Evolutionary conservation across 257 asterid species (phyloP).

Genomic region (Cynanchum wilfordii): DNA sequence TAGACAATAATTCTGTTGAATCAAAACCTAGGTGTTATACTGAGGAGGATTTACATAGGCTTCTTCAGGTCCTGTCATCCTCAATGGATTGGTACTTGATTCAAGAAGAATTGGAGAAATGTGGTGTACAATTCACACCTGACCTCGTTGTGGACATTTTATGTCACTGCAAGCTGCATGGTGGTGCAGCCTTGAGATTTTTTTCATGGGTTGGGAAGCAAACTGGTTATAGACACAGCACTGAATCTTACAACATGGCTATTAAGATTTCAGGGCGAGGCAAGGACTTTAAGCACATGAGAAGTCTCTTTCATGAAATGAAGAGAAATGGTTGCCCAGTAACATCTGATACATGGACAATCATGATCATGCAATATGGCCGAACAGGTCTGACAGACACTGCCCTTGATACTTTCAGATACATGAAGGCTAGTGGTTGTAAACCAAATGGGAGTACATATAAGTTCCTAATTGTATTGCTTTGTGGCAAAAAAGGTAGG

Average conservation of each 20-base stretch:
- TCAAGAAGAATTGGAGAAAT: constrained; percentile 55
- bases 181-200: constrained; percentile 48
- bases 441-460: constrained; percentile 55
- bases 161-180: constrained; percentile 35
- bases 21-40: constrained; percentile 18
- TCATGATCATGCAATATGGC: constrained; percentile 87
- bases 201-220: constrained; percentile 73
- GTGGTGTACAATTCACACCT: constrained; percentile 35
- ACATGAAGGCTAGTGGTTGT: constrained; percentile 60
- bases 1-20: constrained; percentile 14
- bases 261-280: constrained; percentile 77
- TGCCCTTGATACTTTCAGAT: constrained; percentile 54
- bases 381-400: constrained; percentile 69
- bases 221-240: constrained; percentile 46
- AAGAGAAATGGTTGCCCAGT: constrained; percentile 49
- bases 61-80: constrained; percentile 45
- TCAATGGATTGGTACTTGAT: constrained; percentile 51
- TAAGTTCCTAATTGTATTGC: constrained; percentile 47
- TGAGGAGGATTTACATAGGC: constrained; percentile 26
- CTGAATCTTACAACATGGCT: constrained; percentile 64
- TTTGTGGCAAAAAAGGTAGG: constrained; percentile 74
- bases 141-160: constrained; percentile 54
- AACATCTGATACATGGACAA: constrained; percentile 80
- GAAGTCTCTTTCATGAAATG: constrained; percentile 68
- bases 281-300: constrained; percentile 76